Evolutionary conservation across 441 rosid species (phyloP).

Genomic region (Populus trichocarpa): DNA sequence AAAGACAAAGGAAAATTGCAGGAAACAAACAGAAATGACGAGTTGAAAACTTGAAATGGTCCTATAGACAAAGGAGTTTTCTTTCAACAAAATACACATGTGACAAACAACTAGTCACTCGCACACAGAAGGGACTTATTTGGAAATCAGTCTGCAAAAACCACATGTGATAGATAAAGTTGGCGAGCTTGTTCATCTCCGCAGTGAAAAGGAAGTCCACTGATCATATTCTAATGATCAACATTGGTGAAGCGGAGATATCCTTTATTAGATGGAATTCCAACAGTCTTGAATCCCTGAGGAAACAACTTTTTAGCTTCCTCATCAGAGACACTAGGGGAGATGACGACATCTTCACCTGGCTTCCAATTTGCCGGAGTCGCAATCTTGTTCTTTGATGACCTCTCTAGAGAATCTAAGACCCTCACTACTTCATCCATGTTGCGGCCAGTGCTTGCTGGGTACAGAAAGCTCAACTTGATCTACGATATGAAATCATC

Average conservation of each 20-base stretch:
- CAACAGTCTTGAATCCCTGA: slow-evolving; percentile 49
- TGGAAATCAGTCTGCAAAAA: not conserved
- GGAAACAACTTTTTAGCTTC: slow-evolving; percentile 67
- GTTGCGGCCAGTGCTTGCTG: slow-evolving; percentile 57
- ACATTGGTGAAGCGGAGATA: slow-evolving; percentile 54
- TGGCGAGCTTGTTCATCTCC: not conserved
- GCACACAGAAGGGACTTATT: not conserved
- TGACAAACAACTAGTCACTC: not conserved
- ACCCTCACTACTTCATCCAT: slow-evolving; percentile 85
- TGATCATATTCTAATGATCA: not conserved
- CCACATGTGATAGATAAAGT: not conserved
- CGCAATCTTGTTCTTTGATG: slow-evolving; percentile 52
- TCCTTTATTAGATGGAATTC: slow-evolving; percentile 62
- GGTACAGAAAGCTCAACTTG: slow-evolving; percentile 67
- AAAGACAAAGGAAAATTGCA: not conserved
- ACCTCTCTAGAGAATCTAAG: slow-evolving; percentile 56
- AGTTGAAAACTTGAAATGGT: not conserved
- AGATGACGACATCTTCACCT: slow-evolving; percentile 64
- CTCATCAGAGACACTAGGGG: slow-evolving; percentile 46
- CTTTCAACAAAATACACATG: not conserved
- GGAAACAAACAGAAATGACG: not conserved
- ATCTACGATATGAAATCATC: slow-evolving; percentile 30
- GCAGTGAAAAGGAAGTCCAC: not conserved
- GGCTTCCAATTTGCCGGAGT: slow-evolving; percentile 67
- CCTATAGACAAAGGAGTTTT: not conserved